Evolutionary conservation across 768 basidiomycete genomes (phyloP).

Genomic region (Hirschioporus abietinus): DNA sequence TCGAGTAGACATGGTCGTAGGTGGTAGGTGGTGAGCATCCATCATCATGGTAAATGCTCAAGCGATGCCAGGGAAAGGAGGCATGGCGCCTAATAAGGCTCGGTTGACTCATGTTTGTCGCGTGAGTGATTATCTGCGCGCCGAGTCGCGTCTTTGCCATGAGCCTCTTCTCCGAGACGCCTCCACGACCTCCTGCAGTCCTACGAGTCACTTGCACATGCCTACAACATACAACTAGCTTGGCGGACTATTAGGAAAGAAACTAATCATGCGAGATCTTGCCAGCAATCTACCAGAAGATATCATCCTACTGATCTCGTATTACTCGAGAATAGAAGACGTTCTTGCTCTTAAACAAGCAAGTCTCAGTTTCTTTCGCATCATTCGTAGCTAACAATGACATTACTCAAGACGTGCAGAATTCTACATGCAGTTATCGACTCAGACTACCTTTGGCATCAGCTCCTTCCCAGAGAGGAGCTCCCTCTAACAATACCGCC

Average conservation of each 20-base stretch:
- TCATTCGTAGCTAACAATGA: not conserved
- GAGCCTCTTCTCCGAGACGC: not conserved
- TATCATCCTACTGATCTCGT: not conserved
- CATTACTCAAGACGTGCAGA: not conserved
- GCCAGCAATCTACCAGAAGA: constrained; percentile 3
- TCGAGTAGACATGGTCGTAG: not conserved
- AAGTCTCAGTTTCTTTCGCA: not conserved
- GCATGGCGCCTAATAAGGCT: not conserved
- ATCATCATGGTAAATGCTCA: constrained; percentile 4
- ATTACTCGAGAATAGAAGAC: not conserved
- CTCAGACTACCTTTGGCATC: constrained; percentile 1
- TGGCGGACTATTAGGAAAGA: not conserved
- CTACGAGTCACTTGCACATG: no score
- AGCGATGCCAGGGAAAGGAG: not conserved
- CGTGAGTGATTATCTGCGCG: not conserved
- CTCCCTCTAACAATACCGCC: not conserved
- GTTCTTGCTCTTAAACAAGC: not conserved
- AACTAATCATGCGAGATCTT: not conserved
- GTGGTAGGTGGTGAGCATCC: not conserved
- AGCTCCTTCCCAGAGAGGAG: not conserved
- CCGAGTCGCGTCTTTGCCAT: not conserved
- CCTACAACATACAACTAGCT: no score
- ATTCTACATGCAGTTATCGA: not conserved
- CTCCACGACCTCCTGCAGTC: not conserved
- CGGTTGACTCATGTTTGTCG: constrained; percentile 3